A percentile compares a stretch with the other conserved stretches of the same genome.
Evolutionary conservation across 148 eudicot species (phyloP).

Genomic region (Pharnaceum exiguum): DNA sequence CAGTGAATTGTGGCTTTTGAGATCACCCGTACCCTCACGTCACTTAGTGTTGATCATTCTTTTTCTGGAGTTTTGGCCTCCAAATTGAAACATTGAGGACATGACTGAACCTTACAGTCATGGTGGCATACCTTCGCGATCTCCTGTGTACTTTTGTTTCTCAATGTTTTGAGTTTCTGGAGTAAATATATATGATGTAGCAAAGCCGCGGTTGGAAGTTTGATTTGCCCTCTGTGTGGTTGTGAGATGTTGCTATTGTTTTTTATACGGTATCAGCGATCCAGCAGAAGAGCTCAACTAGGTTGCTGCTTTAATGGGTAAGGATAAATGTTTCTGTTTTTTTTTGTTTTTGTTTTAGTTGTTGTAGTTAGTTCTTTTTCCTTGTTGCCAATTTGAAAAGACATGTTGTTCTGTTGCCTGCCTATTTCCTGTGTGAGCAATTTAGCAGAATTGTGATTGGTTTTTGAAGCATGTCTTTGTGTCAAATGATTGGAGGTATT

Average conservation of each 20-base stretch:
- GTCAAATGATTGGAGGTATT: slow-evolving; percentile 28
- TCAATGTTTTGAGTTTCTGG: slow-evolving; percentile 31
- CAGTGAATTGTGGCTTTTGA: background rate
- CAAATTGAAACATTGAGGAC: background rate
- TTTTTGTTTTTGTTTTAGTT: no score
- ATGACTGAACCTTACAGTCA: slow-evolving; percentile 1
- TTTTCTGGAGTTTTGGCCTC: slow-evolving; percentile 11
- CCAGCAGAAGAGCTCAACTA: slow-evolving; percentile 64
- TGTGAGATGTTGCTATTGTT: slow-evolving; percentile 49
- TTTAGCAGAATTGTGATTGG: slow-evolving; percentile 27
- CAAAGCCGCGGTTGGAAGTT: slow-evolving; percentile 47
- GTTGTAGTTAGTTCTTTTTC: slow-evolving; percentile 41
- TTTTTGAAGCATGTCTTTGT: slow-evolving; percentile 23
- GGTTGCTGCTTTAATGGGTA: slow-evolving; percentile 82
- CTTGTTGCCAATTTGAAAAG: slow-evolving; percentile 20
- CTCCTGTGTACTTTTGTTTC: slow-evolving; percentile 25
- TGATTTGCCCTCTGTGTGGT: slow-evolving; percentile 45
- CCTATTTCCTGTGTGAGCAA: slow-evolving; percentile 11
- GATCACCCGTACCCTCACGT: background rate
- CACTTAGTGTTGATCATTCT: slow-evolving; percentile 2
- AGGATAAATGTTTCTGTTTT: slow-evolving; percentile 58
- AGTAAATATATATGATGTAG: slow-evolving; percentile 29
- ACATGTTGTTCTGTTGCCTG: slow-evolving; percentile 1
- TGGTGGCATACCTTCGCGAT: slow-evolving; percentile 18
- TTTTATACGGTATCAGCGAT: slow-evolving; percentile 50